Evolutionary conservation across 257 asterid genomes (phyloP), one percentile per base, ranked within the genome.

Genomic region (Mitragyna speciosa): DNA sequence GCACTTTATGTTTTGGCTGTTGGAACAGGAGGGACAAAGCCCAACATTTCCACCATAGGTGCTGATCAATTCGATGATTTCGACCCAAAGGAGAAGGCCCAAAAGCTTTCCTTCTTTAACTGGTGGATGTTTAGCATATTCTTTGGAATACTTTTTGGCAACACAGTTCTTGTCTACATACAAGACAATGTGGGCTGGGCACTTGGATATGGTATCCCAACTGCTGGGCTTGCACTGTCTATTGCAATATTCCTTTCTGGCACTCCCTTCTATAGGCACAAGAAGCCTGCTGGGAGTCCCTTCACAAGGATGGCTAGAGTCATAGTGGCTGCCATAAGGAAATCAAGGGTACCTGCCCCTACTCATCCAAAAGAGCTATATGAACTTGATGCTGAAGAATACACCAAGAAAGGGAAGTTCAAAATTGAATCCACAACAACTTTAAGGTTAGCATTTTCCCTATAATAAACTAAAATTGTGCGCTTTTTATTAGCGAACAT

Each of bases 101-200:
- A 90, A 26, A 94, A 94, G 69, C 92, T 94, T 6, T 94, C 98
- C 45, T 94, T 93, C 91, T 94, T 94, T 88, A 94, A 94, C 41
- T 94, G 98, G 98, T 94, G 98, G 98, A 90, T 92, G 97, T 93
- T 93, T 51, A 87, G 97, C 79, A 94, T 94, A 31, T 94, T 92
- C 70, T 74, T 92, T 6, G 98, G 98, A 3, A 94, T 93, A 33
- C 87, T 94, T 9, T 90, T 94, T 78, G 97, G 94, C 58, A 91
- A 94, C 82, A 92, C 97, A 0, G 88, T 88, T 20, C 91, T 94
- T 52, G 98, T 94, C 1, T 94, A 92, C 70, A 89, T 94, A 12
- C 98, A 94, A 77, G 98, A 94, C 76, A 94, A 92, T 76, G 98
- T 94, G 70, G 97, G 97, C 0, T 94, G 98, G 98, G 82, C 90